Base-by-base conservation (phyloP, 139 green algal genomes). In the Yamagishiella unicocca region DNA sequence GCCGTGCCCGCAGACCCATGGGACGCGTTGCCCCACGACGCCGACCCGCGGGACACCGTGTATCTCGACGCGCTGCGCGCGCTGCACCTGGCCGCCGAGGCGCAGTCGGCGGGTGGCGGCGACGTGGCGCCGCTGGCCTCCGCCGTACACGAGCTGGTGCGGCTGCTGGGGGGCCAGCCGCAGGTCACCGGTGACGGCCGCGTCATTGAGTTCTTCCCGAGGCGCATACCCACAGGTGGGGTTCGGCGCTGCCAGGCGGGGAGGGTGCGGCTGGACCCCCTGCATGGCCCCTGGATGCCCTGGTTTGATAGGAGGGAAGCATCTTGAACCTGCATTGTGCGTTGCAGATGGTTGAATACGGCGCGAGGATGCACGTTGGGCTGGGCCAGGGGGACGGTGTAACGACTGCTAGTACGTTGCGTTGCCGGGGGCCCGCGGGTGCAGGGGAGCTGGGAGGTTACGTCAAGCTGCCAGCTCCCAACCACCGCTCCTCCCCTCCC, bases 41-140 rank as follows among this genome's bases (percentile, higher is more conserved):
- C 38, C 17, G 79, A 85, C 61, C 79, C 79, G 9, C 79, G 79
- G 40, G 79, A 85, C 61, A 85, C 79, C 2, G 42, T 45, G 21
- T 85, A 85, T 29, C 62, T 85, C 29, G 79, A 85, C 40, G 79
- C 79, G 79, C 79, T 85, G 79, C 79, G 79, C 27, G 25, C 79
- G 61, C 61, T 85, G 61, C 79, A 85, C 79, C 14, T 76, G 42
- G 79, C 79, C 3, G 79, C 79, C 10, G 79, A 85, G 79, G 61
- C 40, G 42, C 35, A 73, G 55, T 40, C 77, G 38, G 35, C 55
- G 25, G 38, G 12, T 0, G 55, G 7, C 25, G 55, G n/a, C 55
- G 54, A 64, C 77, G 6, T 50, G 61, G 55, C 22, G 37, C 33
- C 54, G 55, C 50, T 85, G 61, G 17, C n/a, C 17, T 21, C 14